A percentile compares a stretch with the other conserved stretches of the same genome.
Evolutionary conservation across 192 early-diverging fungal genomes (phyloP).

Genomic region (Cetraspora pellucida): DNA sequence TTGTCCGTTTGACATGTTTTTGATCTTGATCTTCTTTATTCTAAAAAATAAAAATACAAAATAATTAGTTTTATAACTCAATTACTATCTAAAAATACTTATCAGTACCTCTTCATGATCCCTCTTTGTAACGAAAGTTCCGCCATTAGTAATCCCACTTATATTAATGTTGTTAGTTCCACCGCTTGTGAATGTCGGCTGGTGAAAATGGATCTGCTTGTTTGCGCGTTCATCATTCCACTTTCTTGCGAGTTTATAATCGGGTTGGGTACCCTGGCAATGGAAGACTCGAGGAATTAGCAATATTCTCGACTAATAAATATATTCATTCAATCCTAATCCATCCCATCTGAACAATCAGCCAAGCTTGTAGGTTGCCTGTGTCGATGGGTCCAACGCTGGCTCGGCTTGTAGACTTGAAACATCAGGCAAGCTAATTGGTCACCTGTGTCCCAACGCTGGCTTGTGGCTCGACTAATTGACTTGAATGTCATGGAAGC

Average conservation of each 20-base stretch:
- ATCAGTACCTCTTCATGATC: background rate
- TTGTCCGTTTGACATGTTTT: too few species aligned
- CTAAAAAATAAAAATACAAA: background rate
- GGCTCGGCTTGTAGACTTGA: conserved; percentile 26
- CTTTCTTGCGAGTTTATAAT: conserved; percentile 21
- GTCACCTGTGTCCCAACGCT: conserved; percentile 32
- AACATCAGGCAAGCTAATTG: conserved; percentile 33
- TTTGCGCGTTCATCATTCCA: conserved; percentile 4
- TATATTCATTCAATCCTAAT: background rate
- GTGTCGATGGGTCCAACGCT: conserved; percentile 27
- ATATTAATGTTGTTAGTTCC: background rate
- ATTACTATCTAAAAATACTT: background rate
- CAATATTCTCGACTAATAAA: conserved; percentile 20
- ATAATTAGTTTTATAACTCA: background rate
- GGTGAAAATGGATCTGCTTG: background rate
- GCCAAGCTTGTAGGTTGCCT: conserved; percentile 30
- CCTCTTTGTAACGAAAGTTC: conserved; percentile 9
- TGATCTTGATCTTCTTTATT: background rate
- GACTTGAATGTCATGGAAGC: conserved; percentile 23
- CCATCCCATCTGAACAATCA: conserved; percentile 25
- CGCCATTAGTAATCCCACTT: background rate
- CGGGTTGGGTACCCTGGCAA: conserved; percentile 18
- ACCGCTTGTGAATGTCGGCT: background rate
- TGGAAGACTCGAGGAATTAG: conserved; percentile 28
- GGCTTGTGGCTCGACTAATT: conserved; percentile 27